A percentile compares a stretch with the other conserved stretches of the same genome.
Conservation (phyloP, 495 filamentous ascomycete species). For the Paragyromitra xinjiangensis region DNA sequence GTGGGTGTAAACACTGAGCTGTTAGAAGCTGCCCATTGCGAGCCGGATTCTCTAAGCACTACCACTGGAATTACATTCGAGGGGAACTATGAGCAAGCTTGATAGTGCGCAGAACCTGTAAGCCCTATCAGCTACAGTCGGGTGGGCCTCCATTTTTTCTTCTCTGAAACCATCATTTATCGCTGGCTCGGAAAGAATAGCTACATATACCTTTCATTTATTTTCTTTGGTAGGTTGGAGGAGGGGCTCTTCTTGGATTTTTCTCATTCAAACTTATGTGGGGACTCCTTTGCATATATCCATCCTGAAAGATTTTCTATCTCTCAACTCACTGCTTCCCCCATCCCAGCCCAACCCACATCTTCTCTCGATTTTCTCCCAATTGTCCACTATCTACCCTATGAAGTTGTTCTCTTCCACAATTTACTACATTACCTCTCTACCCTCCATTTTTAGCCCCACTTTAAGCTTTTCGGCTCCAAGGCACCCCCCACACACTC, state of each 20-base stretch:
- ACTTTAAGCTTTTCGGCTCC: not conserved
- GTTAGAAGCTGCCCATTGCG: not conserved
- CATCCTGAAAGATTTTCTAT: not conserved
- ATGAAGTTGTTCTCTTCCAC: not conserved
- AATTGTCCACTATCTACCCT: too few relatives aligned
- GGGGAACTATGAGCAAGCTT: not conserved
- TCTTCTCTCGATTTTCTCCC: not conserved
- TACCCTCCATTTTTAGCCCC: not conserved
- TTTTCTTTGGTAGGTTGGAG: not conserved
- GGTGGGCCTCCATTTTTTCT: not conserved
- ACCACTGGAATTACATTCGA: too few relatives aligned
- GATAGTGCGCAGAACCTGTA: not conserved
- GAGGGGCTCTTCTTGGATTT: not conserved
- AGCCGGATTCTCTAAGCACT: not conserved
- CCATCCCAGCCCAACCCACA: not conserved
- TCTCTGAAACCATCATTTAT: not conserved
- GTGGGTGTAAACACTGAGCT: not conserved
- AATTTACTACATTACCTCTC: not conserved
- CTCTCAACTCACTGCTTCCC: not conserved
- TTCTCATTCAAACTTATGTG: not conserved
- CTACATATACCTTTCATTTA: not conserved
- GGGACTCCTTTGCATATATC: not conserved
- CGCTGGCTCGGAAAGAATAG: not conserved
- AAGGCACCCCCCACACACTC: too few relatives aligned
- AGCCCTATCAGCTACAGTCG: not conserved